A percentile compares a stretch with the other conserved stretches of the same genome.
Evolutionary conservation across 345 rosid species (phyloP).

Genomic region (Heritiera fomes): DNA sequence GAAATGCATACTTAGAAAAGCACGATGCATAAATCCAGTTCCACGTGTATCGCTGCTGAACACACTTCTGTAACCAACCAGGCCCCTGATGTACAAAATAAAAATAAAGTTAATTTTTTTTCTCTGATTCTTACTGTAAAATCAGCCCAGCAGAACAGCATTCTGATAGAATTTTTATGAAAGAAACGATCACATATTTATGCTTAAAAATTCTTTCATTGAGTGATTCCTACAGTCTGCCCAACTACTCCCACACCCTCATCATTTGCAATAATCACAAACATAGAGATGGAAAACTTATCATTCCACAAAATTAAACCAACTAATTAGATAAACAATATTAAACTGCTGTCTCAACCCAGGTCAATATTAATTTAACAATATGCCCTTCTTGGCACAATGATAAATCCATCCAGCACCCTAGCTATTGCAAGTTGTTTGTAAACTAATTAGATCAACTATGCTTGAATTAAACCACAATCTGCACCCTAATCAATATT

Average conservation of each 20-base stretch:
- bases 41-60: constrained; percentile 99
- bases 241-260: not conserved
- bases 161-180: not conserved
- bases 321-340: not conserved
- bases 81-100: constrained; percentile 56
- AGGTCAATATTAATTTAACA: not conserved
- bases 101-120: not conserved
- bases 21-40: constrained; percentile 98
- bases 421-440: too few species aligned
- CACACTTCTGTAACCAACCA: constrained; percentile 97
- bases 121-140: not conserved
- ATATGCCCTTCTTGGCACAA: not conserved
- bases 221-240: not conserved
- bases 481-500: too few species aligned
- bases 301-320: not conserved
- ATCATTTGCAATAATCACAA: not conserved
- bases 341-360: not conserved
- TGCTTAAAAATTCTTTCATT: not conserved
- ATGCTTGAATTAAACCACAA: too few species aligned
- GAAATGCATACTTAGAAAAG: constrained; percentile 75
- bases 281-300: not conserved
- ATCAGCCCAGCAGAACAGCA: not conserved
- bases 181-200: not conserved
- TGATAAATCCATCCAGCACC: too few species aligned
- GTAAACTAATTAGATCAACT: too few species aligned